Percentiles rank a stretch among this genome's conserved stretches.
phyloP scores from a whole-genome alignment of 768 basidiomycete species.

The Gloeostereum incarnatum region DNA sequence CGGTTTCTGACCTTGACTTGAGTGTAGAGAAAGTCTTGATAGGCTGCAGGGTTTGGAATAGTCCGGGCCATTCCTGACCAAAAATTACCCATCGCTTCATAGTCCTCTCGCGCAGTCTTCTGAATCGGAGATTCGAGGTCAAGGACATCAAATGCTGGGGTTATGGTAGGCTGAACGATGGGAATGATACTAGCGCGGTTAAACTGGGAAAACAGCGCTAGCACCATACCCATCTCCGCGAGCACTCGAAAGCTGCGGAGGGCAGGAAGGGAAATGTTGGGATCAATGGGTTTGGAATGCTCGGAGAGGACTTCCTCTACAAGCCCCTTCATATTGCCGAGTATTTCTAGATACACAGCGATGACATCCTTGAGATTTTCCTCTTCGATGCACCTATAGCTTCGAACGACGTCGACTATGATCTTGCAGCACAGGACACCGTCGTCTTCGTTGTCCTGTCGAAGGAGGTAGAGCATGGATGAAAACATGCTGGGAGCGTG shows the following conservation, averaged over 20 bases:
- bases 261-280: slow-evolving; percentile 53
- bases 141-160: slow-evolving; percentile 73
- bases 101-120: slow-evolving; percentile 63
- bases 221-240: slow-evolving; percentile 87
- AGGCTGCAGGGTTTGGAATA: slow-evolving; percentile 65
- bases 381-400: slow-evolving; percentile 63
- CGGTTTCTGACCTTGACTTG: slow-evolving; percentile 72
- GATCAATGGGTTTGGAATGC: slow-evolving; percentile 44
- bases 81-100: slow-evolving; percentile 71
- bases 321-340: slow-evolving; percentile 62
- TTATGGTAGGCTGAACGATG: slow-evolving; percentile 60
- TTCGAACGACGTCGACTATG: slow-evolving; percentile 80
- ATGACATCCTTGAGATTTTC: slow-evolving; percentile 74
- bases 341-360: slow-evolving; percentile 68
- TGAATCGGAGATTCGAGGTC: slow-evolving; percentile 78
- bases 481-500: slow-evolving; percentile 60
- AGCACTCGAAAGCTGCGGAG: slow-evolving; percentile 89
- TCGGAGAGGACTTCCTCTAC: slow-evolving; percentile 71
- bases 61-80: slow-evolving; percentile 78
- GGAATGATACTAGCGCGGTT: slow-evolving; percentile 58
- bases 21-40: slow-evolving; percentile 75
- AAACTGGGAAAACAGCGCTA: slow-evolving; percentile 84
- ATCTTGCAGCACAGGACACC: slow-evolving; percentile 86
- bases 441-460: slow-evolving; percentile 94
- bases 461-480: slow-evolving; percentile 77